These are phyloP conservation scores for Xylaria intraflava DNA, from an alignment of 495 filamentous ascomycete genomes.

Conservation along the genomic window DNA sequence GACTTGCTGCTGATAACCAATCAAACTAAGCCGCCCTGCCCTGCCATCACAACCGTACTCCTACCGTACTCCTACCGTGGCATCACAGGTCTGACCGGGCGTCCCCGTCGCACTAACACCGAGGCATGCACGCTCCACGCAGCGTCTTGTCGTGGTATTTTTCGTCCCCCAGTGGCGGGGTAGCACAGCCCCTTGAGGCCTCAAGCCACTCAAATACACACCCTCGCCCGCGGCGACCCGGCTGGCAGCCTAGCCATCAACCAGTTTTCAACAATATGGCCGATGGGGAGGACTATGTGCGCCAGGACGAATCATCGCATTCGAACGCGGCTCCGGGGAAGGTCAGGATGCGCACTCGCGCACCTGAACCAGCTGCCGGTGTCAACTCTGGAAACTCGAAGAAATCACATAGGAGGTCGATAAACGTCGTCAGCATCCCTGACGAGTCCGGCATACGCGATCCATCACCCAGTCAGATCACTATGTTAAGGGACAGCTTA, in stretches of 20 bases:
- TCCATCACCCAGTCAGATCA: background rate
- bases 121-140: constrained; percentile 18
- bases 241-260: background rate
- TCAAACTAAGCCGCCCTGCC: constrained; percentile 6
- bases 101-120: background rate
- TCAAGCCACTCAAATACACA: background rate
- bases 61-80: constrained; percentile 21
- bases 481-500: background rate
- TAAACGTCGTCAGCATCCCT: constrained; percentile 11
- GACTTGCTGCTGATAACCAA: constrained; percentile 6
- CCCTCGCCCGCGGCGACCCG: constrained; percentile 1
- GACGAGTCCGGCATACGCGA: background rate
- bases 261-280: constrained; percentile 1
- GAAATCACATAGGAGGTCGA: constrained; percentile 14
- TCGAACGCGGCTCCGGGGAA: constrained; percentile 5
- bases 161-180: constrained; percentile 3
- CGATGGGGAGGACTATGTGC: constrained; percentile 1
- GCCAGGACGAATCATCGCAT: background rate
- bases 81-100: background rate
- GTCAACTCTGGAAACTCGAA: constrained; percentile 11
- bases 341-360: constrained; percentile 18
- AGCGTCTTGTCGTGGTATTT: constrained; percentile 10
- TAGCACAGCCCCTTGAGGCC: constrained; percentile 11
- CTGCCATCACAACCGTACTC: constrained; percentile 18
- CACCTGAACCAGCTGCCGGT: constrained; percentile 10